Evolutionary conservation across 139 green algal genomes (phyloP).

Genomic region (Chlorella sorokiniana): DNA sequence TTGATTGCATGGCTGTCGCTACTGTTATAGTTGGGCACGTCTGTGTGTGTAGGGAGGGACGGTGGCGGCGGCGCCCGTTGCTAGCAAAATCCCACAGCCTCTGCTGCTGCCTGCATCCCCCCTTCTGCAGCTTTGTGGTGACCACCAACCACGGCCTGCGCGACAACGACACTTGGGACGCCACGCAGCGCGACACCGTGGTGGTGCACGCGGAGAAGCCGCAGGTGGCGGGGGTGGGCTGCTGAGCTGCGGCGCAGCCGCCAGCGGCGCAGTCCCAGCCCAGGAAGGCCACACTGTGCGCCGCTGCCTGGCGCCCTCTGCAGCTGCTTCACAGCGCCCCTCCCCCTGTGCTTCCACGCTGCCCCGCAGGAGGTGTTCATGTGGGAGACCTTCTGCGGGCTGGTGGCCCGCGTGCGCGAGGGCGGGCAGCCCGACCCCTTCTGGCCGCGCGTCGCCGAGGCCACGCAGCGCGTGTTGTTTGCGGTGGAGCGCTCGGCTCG

Average conservation of each 20-base stretch:
- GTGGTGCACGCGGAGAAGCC: not conserved
- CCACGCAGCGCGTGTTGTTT: slow-evolving; percentile 43
- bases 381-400: slow-evolving; percentile 46
- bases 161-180: slow-evolving; percentile 23
- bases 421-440: slow-evolving; percentile 25
- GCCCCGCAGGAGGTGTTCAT: slow-evolving; percentile 37
- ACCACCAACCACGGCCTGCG: slow-evolving; percentile 30
- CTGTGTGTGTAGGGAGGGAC: too few relatives aligned
- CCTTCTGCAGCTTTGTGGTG: slow-evolving; percentile 20
- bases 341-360: slow-evolving; percentile 6
- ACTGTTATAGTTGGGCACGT: not conserved
- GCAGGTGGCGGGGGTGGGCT: not conserved
- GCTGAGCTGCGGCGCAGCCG: not conserved
- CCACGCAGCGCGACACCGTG: slow-evolving; percentile 28
- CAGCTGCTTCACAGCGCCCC: not conserved
- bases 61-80: not conserved
- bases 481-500: not conserved
- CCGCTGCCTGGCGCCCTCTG: not conserved
- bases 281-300: too few relatives aligned
- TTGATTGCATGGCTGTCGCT: not conserved
- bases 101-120: not conserved
- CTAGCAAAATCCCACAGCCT: not conserved
- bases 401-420: not conserved
- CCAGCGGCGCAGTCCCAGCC: too few relatives aligned
- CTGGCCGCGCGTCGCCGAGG: slow-evolving; percentile 24